Base-by-base conservation (phyloP, 2,329 filamentous ascomycete species). In the Botrytis tulipae region DNA sequence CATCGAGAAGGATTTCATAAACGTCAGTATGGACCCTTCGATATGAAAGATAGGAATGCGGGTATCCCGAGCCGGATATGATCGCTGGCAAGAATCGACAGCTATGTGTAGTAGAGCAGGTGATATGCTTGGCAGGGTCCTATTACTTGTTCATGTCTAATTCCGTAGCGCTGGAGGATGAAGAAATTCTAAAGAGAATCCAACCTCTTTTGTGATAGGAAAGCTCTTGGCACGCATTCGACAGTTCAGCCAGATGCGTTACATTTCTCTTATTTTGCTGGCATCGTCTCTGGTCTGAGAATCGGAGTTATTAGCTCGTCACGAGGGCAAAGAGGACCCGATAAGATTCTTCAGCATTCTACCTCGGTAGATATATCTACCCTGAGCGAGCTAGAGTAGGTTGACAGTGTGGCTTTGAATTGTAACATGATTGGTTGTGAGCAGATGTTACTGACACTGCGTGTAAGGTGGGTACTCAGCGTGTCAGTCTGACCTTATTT, bases 41-140 rank as follows among this genome's bases (percentile, higher is more conserved):
- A 57, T 29, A 40, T 18, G 25, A 57, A 16, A 68, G 66, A 57
- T 42, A 57, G 66, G 66, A 57, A 69, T 16, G 48, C 66, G 66
- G 48, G 32, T 69, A 57, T 25, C n/a, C 48, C 66, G 66, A 68
- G 9, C 66, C 66, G 66, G 42, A 57, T 32, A 10, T 32, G 7
- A 42, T 42, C 35, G 54, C 25, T 57, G n/a, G 18, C 32, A 42
- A 69, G n/a, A 68, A 12, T 42, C 35, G 35, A 54, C 22, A 54
- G 25, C 35, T 35, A 25, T 42, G 48, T 42, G 32, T 16, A 42
- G 14, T 22, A 32, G 32, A 57, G 48, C 35, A 57, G 46, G 25
- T 57, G 66, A 57, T 69, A 29, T 57, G 22, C 48, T 42, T 42
- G 25, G 48, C 35, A 44, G n/a, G 18, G 37, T 32, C n/a, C 16